Base-by-base conservation (phyloP, 2,329 filamentous ascomycete genomes). In the Neospermospora avenae region DNA sequence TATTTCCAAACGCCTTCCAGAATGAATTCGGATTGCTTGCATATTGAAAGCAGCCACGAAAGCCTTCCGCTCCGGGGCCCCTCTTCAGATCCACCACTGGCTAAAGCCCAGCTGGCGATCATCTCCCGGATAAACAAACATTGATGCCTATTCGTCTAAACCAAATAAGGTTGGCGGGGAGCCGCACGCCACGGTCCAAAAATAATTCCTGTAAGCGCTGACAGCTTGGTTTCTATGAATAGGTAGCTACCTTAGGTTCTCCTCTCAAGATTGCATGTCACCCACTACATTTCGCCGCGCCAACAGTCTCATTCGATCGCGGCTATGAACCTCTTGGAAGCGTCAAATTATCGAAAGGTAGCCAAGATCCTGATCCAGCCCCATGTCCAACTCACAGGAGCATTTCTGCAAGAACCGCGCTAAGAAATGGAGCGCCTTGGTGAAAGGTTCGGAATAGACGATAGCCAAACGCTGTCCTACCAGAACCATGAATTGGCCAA, bases 241-340 rank as follows among this genome's bases (percentile, higher is more conserved):
- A 55, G 53, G 41, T 35, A 22, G 28, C n/a, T n/a, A n/a, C n/a
- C 52, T 20, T n/a, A 4, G 6, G 25, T 8, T 35, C 31, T 16
- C 18, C n/a, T 34, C 20, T 41, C 37, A 44, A 45, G 41, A 46
- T 44, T 46, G 3, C 41, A 20, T 55, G 37, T 25, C 37, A n/a
- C 16, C 53, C 39, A 55, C 45, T 45, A 16, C 53, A 22, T 35
- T 45, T 20, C 35, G 35, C 53, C 53, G 39, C 53, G 53, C 53
- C 53, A 55, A 46, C 53, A 37, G 35, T 46, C 20, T 24, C 39
- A 45, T 42, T 41, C 34, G 39, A 55, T 58, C 60, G 60, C 60
- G 60, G 42, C 56, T 62, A 62, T 55, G 28, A 39, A 46, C 34
- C 45, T 58, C 44, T 59, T 51, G 60, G 48, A 55, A 44, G 55